Base-by-base conservation (phyloP, 2,329 filamentous ascomycete species). In the Lasiodiplodia hormozganensis region DNA sequence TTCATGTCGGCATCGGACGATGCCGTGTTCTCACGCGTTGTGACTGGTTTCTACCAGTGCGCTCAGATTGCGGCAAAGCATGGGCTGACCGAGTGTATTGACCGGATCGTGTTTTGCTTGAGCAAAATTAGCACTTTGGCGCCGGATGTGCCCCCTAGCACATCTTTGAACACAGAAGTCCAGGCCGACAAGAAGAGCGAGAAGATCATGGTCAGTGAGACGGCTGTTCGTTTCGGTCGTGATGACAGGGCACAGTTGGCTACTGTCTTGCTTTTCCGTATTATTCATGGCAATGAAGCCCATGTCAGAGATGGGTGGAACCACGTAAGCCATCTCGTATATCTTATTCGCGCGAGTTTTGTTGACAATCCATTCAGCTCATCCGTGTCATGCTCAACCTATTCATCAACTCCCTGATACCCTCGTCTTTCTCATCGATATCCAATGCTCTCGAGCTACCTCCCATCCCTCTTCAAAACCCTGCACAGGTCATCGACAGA, bases 1-100 rank as follows among this genome's bases (percentile, higher is more conserved):
- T 99, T 99, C 83, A 97, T 98, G 91, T 98, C 95, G 43, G 96
- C 96, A 18, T 97, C 94, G 0, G 96, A 99, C 76, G 96, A 99
- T 78, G 89, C 95, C 0, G 96, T 99, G 3, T 99, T 97, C 77
- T 93, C 93, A 43, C 89, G 96, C 69, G 92, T 99, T 21, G 93
- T 98, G 34, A 92, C 92, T 58, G 96, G 96, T 1, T 99, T 99
- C 75, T 93, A 97, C 74, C 95, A 99, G 79, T 98, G 95, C 78
- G 94, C 96, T 21, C 91, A 93, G 69, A 97, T 99, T 72, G 95
- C 96, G 6, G 90, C 93, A 8, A 92, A 89, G 75, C 95, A 97
- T 79, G 88, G 87, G 14, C 86, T 97, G 73, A 92, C 87, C 0
- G 94, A 97, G 72, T 94, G 93, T 40, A 86, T 99, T 36, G 96